These are phyloP conservation scores for Saturnispora bothae DNA, from an alignment of 805 yeast genomes.

Conservation along the genomic window DNA sequence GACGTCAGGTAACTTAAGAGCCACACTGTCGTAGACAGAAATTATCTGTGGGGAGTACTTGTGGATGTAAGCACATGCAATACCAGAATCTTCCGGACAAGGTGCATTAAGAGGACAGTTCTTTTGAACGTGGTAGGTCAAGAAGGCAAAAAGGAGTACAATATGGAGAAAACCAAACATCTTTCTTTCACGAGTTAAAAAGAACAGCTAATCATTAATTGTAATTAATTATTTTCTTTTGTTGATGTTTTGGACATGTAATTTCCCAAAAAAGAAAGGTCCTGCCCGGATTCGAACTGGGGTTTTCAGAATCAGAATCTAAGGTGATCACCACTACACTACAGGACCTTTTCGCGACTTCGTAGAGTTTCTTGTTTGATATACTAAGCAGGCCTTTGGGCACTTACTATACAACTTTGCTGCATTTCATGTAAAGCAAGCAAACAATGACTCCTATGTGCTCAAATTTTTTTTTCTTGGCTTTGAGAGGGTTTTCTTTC, in stretches of 20 bases:
- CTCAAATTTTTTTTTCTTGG: too few species aligned
- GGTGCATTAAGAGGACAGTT: conserved; percentile 20
- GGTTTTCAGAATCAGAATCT: conserved; percentile 29
- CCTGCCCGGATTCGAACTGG: conserved; percentile 31
- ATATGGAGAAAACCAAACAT: conserved; percentile 7
- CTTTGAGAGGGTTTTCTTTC: too few species aligned
- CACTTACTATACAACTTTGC: too few species aligned
- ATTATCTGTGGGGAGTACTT: not conserved
- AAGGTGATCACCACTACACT: conserved; percentile 29
- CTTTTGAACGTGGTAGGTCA: conserved; percentile 16
- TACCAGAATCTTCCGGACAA: conserved; percentile 12
- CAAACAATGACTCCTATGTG: too few species aligned
- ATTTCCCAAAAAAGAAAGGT: conserved; percentile 16
- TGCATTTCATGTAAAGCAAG: too few species aligned
- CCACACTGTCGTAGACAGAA: not conserved
- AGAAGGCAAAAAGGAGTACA: conserved; percentile 11
- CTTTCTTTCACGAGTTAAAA: not conserved
- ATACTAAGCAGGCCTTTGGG: too few species aligned
- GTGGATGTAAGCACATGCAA: conserved; percentile 16
- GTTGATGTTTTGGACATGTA: too few species aligned
- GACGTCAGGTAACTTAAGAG: conserved; percentile 7
- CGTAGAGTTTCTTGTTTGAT: too few species aligned
- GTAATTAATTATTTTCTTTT: conserved; percentile 6
- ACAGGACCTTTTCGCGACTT: conserved; percentile 15
- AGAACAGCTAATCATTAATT: conserved; percentile 1